A percentile compares a stretch with the other conserved stretches of the same genome.
These are phyloP conservation scores for Karstenula rhodostoma DNA, from an alignment of 2,329 filamentous ascomycete genomes.

Conservation along the genomic window DNA sequence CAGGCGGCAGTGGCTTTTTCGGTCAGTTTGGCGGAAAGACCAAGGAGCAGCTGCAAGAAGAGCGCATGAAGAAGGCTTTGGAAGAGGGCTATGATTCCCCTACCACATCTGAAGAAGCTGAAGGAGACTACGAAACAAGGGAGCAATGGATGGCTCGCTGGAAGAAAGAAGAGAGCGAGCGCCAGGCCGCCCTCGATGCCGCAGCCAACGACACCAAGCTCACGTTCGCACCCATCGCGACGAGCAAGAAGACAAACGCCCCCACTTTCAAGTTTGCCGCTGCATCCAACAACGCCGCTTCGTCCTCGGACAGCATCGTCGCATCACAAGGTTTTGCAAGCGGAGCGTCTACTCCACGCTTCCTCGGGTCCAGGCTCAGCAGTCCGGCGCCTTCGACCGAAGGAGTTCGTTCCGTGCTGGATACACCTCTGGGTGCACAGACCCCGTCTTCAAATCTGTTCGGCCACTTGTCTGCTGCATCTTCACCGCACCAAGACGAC, in stretches of 20 bases:
- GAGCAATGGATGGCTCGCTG: conserved; percentile 44
- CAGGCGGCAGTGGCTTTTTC: conserved; percentile 26
- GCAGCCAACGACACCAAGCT: conserved; percentile 34
- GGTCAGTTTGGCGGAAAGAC: conserved; percentile 41
- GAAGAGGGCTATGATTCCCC: conserved; percentile 13
- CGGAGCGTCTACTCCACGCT: conserved; percentile 32
- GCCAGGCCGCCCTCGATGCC: conserved; percentile 24
- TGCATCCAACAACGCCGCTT: not conserved
- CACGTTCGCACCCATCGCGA: conserved; percentile 28
- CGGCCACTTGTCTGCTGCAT: conserved; percentile 45
- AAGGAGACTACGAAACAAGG: conserved; percentile 47
- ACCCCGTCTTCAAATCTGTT: conserved; percentile 42
- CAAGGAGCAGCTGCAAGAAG: conserved; percentile 44
- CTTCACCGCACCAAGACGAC: conserved; percentile 38
- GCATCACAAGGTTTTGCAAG: conserved; percentile 21
- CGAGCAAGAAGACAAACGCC: conserved; percentile 15
- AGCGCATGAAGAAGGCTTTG: conserved; percentile 47
- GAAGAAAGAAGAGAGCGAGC: conserved; percentile 40
- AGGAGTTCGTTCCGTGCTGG: conserved; percentile 43
- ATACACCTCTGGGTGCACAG: conserved; percentile 30
- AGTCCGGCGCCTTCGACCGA: conserved; percentile 42
- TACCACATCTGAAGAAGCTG: conserved; percentile 37
- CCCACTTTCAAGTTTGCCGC: conserved; percentile 6
- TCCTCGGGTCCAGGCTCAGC: conserved; percentile 33
- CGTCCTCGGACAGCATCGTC: not conserved